Conservation (phyloP, 305 asterid species). For the Solanum chacoense region DNA sequence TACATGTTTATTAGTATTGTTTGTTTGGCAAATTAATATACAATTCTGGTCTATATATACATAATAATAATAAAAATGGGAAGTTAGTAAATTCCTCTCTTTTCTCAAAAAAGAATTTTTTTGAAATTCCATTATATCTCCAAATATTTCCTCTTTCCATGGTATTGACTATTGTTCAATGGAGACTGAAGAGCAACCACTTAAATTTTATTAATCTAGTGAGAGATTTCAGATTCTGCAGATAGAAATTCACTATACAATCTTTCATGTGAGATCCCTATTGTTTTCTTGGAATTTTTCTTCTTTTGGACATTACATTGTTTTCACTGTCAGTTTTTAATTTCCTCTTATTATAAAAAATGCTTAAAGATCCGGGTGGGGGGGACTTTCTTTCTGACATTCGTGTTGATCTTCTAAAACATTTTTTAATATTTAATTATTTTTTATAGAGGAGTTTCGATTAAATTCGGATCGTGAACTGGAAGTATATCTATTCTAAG, state of each 20-base stretch:
- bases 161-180: background rate
- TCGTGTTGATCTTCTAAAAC: background rate
- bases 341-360: background rate
- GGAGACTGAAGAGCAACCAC: background rate
- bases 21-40: background rate
- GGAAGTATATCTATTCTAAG: no score
- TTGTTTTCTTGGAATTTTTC: background rate
- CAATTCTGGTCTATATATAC: background rate
- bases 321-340: background rate
- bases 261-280: background rate
- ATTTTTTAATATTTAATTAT: background rate
- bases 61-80: background rate
- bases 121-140: background rate
- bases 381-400: background rate
- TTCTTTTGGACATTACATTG: background rate
- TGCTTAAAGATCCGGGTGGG: background rate
- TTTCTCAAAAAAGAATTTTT: background rate
- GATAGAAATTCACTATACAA: background rate
- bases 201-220: background rate
- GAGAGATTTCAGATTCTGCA: background rate
- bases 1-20: background rate
- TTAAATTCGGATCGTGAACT: no score
- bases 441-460: no score
- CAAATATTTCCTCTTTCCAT: background rate
- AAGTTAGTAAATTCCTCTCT: background rate